Conservation (phyloP, 2,329 filamentous ascomycete genomes). For the Verticillium longisporum region DNA sequence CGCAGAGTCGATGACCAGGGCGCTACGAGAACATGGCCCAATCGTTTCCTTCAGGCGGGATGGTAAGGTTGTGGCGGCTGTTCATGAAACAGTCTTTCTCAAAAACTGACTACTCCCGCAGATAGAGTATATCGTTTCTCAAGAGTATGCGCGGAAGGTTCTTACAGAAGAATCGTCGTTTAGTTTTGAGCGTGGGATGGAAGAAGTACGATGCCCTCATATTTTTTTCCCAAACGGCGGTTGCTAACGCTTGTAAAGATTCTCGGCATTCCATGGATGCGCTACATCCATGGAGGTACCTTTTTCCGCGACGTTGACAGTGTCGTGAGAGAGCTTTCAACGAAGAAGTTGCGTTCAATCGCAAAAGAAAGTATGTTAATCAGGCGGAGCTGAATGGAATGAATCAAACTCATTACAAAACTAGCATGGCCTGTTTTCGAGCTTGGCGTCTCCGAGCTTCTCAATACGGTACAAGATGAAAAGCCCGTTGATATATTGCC, state of each 20-base stretch:
- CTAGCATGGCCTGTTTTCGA: neutral
- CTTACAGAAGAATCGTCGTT: neutral
- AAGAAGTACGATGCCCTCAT: neutral
- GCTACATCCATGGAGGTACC: neutral
- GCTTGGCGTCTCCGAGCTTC: neutral
- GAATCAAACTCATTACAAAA: neutral
- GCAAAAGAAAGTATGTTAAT: neutral
- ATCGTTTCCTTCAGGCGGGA: neutral
- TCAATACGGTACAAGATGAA: neutral
- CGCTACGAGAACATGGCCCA: neutral
- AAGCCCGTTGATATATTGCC: neutral
- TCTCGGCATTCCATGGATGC: neutral
- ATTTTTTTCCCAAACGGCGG: neutral
- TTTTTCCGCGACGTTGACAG: neutral
- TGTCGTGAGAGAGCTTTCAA: neutral
- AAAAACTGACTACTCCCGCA: neutral
- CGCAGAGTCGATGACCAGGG: neutral
- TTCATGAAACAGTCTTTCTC: neutral
- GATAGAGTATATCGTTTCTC: neutral
- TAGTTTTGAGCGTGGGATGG: neutral
- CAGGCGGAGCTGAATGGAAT: neutral
- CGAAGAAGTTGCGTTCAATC: neutral
- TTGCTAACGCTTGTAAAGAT: neutral
- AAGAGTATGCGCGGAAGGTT: neutral
- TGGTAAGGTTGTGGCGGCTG: neutral